Percentiles rank a stretch among this genome's conserved stretches.
Conservation (phyloP, 768 basidiomycete species). For the Mycena olivaceomarginata region DNA sequence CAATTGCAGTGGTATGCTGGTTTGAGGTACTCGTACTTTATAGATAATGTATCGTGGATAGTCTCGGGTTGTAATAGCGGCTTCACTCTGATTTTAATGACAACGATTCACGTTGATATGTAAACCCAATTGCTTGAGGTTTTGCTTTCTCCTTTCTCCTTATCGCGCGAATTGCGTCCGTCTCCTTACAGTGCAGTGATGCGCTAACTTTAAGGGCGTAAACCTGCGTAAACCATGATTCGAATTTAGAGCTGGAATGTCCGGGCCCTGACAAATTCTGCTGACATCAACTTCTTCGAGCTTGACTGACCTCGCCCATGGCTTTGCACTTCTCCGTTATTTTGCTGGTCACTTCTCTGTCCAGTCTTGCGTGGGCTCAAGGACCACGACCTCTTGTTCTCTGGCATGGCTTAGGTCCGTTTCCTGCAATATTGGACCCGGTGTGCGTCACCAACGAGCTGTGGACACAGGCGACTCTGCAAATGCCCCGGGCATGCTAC, state of each 20-base stretch:
- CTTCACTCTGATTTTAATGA: slow-evolving; percentile 15
- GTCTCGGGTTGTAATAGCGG: slow-evolving; percentile 21
- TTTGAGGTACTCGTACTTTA: slow-evolving; percentile 56
- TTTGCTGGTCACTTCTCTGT: neutral
- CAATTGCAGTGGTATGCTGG: slow-evolving; percentile 65
- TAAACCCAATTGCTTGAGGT: too few species aligned
- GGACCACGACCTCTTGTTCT: slow-evolving; percentile 76
- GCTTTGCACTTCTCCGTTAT: neutral
- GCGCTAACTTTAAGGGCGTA: too few species aligned
- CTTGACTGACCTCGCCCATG: neutral
- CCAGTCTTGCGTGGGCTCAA: slow-evolving; percentile 8
- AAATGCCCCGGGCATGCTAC: slow-evolving; percentile 81
- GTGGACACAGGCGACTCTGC: slow-evolving; percentile 79
- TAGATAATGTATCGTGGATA: slow-evolving; percentile 50
- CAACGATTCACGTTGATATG: slow-evolving; percentile 10
- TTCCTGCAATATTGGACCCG: neutral
- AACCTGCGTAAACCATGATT: too few species aligned
- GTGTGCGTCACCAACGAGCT: slow-evolving; percentile 8
- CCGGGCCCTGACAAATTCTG: neutral
- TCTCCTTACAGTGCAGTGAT: too few species aligned
- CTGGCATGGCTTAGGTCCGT: slow-evolving; percentile 80
- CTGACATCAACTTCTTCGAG: neutral
- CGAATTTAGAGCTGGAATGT: too few species aligned
- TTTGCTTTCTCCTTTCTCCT: too few species aligned
- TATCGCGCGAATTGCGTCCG: too few species aligned